phyloP scores from a whole-genome alignment of 169 alveolate species.

The Neospora caninum region DNA sequence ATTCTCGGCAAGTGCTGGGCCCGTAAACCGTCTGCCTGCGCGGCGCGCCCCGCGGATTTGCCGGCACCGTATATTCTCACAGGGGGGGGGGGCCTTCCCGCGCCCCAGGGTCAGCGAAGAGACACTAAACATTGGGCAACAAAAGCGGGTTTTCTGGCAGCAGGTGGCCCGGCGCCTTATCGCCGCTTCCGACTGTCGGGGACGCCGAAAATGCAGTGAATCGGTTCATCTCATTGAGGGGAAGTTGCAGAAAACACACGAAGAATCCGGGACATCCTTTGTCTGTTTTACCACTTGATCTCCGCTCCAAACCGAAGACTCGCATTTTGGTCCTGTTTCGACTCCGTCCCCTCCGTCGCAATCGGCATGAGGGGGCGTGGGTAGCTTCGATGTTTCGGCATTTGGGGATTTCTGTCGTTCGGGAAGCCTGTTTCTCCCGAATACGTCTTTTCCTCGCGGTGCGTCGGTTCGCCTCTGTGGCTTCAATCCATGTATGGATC shows the following conservation, averaged over 20 bases:
- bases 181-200: background rate
- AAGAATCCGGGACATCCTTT: background rate
- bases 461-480: too few relatives aligned
- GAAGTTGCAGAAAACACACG: background rate
- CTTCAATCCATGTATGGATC: too few relatives aligned
- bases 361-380: background rate
- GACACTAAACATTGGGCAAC: background rate
- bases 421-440: too few relatives aligned
- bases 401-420: too few relatives aligned
- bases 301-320: background rate
- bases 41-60: too few relatives aligned
- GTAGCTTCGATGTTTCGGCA: background rate
- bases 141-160: background rate
- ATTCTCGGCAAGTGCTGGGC: too few relatives aligned
- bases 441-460: too few relatives aligned
- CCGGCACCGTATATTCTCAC: too few relatives aligned
- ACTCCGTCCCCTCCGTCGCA: background rate
- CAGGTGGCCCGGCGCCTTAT: background rate
- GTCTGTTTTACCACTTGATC: too few relatives aligned
- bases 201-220: background rate
- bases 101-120: background rate
- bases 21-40: too few relatives aligned
- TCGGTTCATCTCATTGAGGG: background rate
- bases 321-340: background rate
- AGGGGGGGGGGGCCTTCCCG: constrained; percentile 4